Conservation (phyloP, 441 rosid species). For the Geranium incanum region DNA sequence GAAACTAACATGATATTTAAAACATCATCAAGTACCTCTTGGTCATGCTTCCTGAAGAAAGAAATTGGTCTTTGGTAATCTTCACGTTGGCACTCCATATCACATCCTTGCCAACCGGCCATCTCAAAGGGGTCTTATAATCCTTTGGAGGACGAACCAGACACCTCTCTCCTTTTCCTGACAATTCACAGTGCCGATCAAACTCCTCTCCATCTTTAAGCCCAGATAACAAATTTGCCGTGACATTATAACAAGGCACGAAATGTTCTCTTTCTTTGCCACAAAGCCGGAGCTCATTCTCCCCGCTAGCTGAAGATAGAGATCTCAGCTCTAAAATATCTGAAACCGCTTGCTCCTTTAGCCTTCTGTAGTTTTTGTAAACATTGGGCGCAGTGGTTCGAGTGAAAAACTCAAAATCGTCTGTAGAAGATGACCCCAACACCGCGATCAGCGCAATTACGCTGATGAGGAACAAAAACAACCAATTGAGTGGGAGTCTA, state of each 20-base stretch:
- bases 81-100: slow-evolving; percentile 28
- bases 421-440: slow-evolving; percentile 57
- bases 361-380: slow-evolving; percentile 68
- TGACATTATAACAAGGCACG: slow-evolving; percentile 82
- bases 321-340: slow-evolving; percentile 75
- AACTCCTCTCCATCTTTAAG: slow-evolving; percentile 77
- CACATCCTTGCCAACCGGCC: slow-evolving; percentile 92
- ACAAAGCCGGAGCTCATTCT: slow-evolving; percentile 58
- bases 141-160: slow-evolving; percentile 87
- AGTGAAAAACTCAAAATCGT: slow-evolving; percentile 43
- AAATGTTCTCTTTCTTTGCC: slow-evolving; percentile 80
- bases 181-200: slow-evolving; percentile 79
- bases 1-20: background rate
- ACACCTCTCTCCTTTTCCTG: slow-evolving; percentile 45
- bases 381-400: slow-evolving; percentile 40
- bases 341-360: slow-evolving; percentile 78
- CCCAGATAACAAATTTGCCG: slow-evolving; percentile 64
- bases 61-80: slow-evolving; percentile 93
- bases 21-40: slow-evolving; percentile 45
- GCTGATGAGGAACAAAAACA: slow-evolving; percentile 54
- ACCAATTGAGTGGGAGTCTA: slow-evolving; percentile 58
- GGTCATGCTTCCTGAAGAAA: slow-evolving; percentile 91
- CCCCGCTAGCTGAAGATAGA: slow-evolving; percentile 40
- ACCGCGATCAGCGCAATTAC: slow-evolving; percentile 56
- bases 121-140: slow-evolving; percentile 79